phyloP scores from a whole-genome alignment of 2,329 filamentous ascomycete genomes.

The Didymella segeticola region DNA sequence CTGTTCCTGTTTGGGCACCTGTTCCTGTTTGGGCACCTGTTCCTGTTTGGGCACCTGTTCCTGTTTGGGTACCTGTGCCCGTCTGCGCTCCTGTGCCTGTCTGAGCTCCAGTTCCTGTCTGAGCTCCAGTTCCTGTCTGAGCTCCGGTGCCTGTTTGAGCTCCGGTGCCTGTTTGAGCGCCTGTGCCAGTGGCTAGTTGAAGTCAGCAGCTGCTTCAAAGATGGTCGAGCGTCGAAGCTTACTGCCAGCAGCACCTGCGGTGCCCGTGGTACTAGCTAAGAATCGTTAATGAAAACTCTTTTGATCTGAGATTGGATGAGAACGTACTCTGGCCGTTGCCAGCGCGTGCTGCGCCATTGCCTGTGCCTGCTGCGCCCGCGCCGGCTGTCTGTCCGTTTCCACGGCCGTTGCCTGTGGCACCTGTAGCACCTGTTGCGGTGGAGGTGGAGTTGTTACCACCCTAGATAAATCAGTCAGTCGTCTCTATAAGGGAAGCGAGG shows the following conservation, averaged over 20 bases:
- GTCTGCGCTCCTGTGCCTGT: constrained; percentile 1
- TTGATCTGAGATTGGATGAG: background rate
- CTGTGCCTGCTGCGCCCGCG: background rate
- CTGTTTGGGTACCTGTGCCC: constrained; percentile 1
- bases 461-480: background rate
- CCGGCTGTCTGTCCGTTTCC: background rate
- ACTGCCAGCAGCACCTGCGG: background rate
- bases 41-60: constrained; percentile 1
- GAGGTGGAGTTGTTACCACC: constrained; percentile 12
- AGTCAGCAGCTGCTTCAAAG: background rate
- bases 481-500: background rate
- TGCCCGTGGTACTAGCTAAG: background rate
- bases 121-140: constrained; percentile 3
- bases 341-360: background rate
- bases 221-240: background rate
- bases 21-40: background rate
- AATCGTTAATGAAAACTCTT: background rate
- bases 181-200: background rate
- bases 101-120: background rate
- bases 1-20: constrained; percentile 2
- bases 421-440: constrained; percentile 1
- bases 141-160: background rate
- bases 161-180: background rate
- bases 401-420: background rate
- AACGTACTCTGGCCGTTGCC: background rate